Percentiles rank a stretch among this genome's conserved stretches.
These are phyloP conservation scores for Phytophthora chlamydospora DNA, from an alignment of 352 stramenopile species.

Conservation along the genomic window DNA sequence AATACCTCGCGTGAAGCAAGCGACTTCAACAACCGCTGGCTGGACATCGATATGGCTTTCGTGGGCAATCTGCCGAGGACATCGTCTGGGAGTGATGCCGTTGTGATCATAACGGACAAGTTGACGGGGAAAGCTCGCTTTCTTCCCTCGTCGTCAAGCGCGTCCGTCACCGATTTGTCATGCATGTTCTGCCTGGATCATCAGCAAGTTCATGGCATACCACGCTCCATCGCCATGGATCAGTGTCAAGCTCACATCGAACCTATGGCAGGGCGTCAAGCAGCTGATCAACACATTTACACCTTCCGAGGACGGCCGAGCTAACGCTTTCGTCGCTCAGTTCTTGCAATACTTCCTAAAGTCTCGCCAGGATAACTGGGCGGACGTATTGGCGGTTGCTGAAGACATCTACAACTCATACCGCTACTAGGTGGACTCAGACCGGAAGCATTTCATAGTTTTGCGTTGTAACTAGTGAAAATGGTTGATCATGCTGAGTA, in stretches of 20 bases:
- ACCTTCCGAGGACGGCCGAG: neutral
- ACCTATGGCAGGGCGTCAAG: neutral
- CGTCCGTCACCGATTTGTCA: neutral
- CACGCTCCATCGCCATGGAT: constrained; percentile 4
- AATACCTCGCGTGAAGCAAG: neutral
- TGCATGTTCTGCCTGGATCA: constrained; percentile 1
- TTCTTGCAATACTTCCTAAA: constrained; percentile 2
- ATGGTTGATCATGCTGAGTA: constrained; percentile 10
- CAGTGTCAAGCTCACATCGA: constrained; percentile 1
- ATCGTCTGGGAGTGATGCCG: neutral
- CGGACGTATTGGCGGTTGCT: neutral
- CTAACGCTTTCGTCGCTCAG: neutral
- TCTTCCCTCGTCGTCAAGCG: neutral
- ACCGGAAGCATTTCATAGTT: constrained; percentile 10
- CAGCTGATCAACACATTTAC: neutral
- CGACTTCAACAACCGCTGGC: neutral
- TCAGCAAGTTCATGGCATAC: constrained; percentile 1
- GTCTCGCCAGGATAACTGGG: neutral
- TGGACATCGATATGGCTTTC: constrained; percentile 4
- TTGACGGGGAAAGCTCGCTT: neutral
- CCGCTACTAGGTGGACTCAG: no score
- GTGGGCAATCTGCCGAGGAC: neutral
- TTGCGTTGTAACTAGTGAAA: no score
- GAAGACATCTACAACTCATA: constrained; percentile 3
- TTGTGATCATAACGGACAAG: constrained; percentile 2